Evolutionary conservation across 2,329 filamentous ascomycete genomes (phyloP), one percentile per base, ranked within the genome.

Genomic region (Alternaria metachromatica): DNA sequence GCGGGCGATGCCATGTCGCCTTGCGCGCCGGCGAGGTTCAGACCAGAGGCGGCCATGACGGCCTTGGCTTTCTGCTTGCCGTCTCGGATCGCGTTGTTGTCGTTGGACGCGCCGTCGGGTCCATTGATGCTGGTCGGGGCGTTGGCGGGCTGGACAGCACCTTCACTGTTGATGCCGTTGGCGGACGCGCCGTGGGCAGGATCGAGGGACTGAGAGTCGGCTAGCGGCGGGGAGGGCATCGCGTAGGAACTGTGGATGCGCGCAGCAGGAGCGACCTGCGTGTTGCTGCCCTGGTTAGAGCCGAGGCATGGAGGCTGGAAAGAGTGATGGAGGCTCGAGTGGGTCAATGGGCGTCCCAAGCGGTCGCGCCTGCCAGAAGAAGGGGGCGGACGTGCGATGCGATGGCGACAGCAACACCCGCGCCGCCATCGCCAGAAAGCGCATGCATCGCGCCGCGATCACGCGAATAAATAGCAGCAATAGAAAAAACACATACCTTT

Each of bases 21-120:
- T 10, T 75, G 72, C 23, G 76, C 74, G 49, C 74, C 71, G 49
- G 75, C 72, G 46, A 79, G 55, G 64, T 75, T 75, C 45, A 82
- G 73, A 46, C 82, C 82, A n/a, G 86, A 86, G 23, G 86, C 85
- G 43, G 84, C 85, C 73, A 89, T 82, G 56, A 87, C 82, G 43
- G 87, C 86, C 77, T 87, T 88, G 51, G 87, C 87, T 75, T 85
- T 87, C 72, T 88, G 85, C 72, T 89, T 89, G 58, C 85, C 85
- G 76, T 88, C 86, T 58, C 83, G 82, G 60, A 89, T 87, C 58
- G 81, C 76, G 77, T 85, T 83, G 69, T 73, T 76, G 33, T 78
- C 77, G 55, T 69, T 68, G 43, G 72, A 68, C 67, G 77, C 67
- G 66, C 67, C 60, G 53, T 72, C 70, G 55, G 66, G 63, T 60